Percentiles rank a stretch among this genome's conserved stretches.
These are phyloP conservation scores for Hippophae tibetana DNA, from an alignment of 306 rosid genomes.

Conservation along the genomic window DNA sequence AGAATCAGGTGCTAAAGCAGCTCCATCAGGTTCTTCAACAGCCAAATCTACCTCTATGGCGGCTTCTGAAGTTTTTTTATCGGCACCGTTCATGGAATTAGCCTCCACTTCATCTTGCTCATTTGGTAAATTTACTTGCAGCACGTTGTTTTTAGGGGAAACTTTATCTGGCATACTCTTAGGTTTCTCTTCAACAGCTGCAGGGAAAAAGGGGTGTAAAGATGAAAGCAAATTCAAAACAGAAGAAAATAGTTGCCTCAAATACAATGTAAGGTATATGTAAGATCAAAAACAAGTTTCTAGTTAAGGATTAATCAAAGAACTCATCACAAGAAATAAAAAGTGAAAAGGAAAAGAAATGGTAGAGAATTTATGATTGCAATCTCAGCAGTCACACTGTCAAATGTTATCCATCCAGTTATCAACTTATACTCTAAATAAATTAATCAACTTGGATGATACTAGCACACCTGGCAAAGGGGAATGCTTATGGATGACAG, in stretches of 20 bases:
- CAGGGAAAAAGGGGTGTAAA: constrained; percentile 5
- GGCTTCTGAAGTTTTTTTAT: constrained; percentile 28
- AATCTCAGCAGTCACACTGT: no score
- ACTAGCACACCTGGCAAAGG: constrained; percentile 61
- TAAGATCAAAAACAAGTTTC: background rate
- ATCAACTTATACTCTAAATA: background rate
- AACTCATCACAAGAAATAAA: background rate
- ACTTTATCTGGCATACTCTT: constrained; percentile 17
- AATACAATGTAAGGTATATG: constrained; percentile 6
- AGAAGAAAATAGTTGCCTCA: constrained; percentile 10
- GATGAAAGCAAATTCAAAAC: constrained; percentile 5
- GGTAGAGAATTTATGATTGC: no score
- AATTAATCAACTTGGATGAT: constrained; percentile 2
- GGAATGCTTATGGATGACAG: constrained; percentile 72
- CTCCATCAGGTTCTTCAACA: constrained; percentile 35
- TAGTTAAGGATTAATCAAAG: background rate
- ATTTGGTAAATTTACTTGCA: constrained; percentile 19
- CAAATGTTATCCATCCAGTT: no score
- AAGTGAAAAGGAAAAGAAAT: background rate
- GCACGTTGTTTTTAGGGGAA: constrained; percentile 15
- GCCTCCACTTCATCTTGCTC: constrained; percentile 29
- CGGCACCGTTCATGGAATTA: constrained; percentile 31
- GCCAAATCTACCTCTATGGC: constrained; percentile 40
- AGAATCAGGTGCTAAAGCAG: constrained; percentile 28
- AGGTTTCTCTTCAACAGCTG: constrained; percentile 44